Conservation (phyloP, 2,329 filamentous ascomycete genomes). For the Sporothrix globosa region DNA sequence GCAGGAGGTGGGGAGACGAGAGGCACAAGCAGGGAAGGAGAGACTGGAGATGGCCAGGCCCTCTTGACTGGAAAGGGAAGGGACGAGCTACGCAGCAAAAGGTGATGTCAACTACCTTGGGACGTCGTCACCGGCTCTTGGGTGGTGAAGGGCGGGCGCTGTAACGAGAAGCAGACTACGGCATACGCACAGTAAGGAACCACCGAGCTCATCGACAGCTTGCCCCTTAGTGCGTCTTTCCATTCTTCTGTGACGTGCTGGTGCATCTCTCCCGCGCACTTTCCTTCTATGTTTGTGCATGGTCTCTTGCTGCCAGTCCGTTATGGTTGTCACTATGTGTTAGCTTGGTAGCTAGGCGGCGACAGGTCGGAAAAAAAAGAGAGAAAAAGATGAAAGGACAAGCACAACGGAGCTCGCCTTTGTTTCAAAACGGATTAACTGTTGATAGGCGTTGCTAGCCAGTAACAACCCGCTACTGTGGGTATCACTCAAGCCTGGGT, state of each 20-base stretch:
- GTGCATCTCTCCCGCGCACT: not conserved
- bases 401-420: not conserved
- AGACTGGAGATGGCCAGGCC: constrained; percentile 5
- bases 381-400: not conserved
- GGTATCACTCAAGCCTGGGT: not conserved
- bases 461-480: constrained; percentile 21
- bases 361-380: not conserved
- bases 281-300: constrained; percentile 10
- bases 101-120: constrained; percentile 26
- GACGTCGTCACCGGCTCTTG: constrained; percentile 27
- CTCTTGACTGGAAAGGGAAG: constrained; percentile 8
- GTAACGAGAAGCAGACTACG: not conserved
- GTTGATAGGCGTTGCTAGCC: constrained; percentile 22
- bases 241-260: constrained; percentile 24
- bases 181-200: not conserved
- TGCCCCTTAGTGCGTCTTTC: constrained; percentile 9
- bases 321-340: constrained; percentile 21
- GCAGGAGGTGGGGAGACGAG: constrained; percentile 24
- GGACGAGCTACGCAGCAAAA: constrained; percentile 18
- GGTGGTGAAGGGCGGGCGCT: not conserved
- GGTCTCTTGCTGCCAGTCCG: not conserved
- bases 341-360: constrained; percentile 27
- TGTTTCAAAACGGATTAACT: constrained; percentile 26
- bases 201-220: not conserved
- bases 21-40: constrained; percentile 18